Percentiles rank a stretch among this genome's conserved stretches.
These are phyloP conservation scores for Ogataea naganishii DNA, from an alignment of 805 yeast genomes.

Conservation along the genomic window DNA sequence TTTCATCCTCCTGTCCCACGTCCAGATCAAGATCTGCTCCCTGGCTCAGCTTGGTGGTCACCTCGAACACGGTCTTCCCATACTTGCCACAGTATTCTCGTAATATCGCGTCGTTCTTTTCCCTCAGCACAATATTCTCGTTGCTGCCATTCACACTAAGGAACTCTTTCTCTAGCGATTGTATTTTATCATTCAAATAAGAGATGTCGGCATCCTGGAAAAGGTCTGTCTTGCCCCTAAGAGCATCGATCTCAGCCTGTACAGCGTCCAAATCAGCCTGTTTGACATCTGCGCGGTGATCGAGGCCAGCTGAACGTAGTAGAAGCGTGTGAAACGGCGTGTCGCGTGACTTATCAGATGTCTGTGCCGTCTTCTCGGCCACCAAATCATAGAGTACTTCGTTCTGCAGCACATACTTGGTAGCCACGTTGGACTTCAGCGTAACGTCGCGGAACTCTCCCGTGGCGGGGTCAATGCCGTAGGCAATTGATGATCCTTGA, in stretches of 20 bases:
- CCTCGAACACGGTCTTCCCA: conserved; percentile 15
- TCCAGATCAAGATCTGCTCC: conserved; percentile 8
- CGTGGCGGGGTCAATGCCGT: conserved; percentile 1
- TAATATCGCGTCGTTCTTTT: conserved; percentile 12
- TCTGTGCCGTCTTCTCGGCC: background rate
- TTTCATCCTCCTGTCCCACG: conserved; percentile 11
- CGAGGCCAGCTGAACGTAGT: background rate
- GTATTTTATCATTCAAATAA: background rate
- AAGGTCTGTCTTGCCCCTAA: conserved; percentile 9
- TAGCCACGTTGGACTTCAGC: conserved; percentile 24
- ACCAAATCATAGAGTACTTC: conserved; percentile 18
- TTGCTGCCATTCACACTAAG: background rate
- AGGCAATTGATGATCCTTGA: conserved; percentile 1
- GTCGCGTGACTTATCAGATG: background rate
- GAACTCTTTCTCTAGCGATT: conserved; percentile 1
- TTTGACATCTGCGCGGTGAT: background rate
- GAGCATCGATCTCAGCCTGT: conserved; percentile 8
- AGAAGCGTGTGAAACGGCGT: background rate
- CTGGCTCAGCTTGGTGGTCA: conserved; percentile 11
- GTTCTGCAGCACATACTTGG: conserved; percentile 23
- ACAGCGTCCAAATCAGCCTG: conserved; percentile 8
- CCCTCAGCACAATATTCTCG: conserved; percentile 5
- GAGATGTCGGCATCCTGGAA: conserved; percentile 8
- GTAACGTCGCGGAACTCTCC: conserved; percentile 16
- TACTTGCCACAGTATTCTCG: conserved; percentile 11